These are phyloP conservation scores for Omphalea diandra DNA, from an alignment of 441 rosid genomes.

Conservation along the genomic window DNA sequence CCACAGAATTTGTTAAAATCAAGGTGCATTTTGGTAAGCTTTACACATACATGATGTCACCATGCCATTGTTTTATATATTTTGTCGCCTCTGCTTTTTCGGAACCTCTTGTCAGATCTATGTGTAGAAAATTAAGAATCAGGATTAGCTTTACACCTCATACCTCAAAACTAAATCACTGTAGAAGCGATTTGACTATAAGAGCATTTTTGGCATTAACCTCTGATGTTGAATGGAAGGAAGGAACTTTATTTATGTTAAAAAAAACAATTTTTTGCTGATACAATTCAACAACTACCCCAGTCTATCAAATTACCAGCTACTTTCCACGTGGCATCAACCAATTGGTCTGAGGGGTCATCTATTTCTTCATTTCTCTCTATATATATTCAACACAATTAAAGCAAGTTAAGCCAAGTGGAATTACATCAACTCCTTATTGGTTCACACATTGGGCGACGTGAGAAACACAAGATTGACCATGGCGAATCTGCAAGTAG, in stretches of 20 bases:
- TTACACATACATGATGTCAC: background rate
- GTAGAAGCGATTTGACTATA: too few relatives aligned
- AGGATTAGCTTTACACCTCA: background rate
- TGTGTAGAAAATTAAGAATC: background rate
- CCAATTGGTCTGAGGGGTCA: background rate
- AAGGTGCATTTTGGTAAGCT: background rate
- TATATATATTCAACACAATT: conserved; percentile 15
- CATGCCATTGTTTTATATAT: background rate
- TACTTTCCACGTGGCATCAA: background rate
- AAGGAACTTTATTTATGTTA: too few relatives aligned
- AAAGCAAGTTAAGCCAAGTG: background rate
- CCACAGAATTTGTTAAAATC: background rate
- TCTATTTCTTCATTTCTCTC: background rate
- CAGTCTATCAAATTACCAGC: background rate
- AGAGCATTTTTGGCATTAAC: too few relatives aligned
- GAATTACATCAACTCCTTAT: too few relatives aligned
- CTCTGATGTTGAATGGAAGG: too few relatives aligned
- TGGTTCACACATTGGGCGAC: conserved; percentile 38
- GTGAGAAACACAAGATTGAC: conserved; percentile 19
- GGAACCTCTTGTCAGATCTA: background rate
- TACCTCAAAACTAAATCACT: too few relatives aligned
- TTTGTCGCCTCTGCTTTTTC: background rate
- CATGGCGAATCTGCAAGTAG: background rate
- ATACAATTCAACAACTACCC: conserved; percentile 23
- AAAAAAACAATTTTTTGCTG: too few relatives aligned